Evolutionary conservation across 257 asterid species (phyloP).

Genomic region (Solanum megistacrolobum): DNA sequence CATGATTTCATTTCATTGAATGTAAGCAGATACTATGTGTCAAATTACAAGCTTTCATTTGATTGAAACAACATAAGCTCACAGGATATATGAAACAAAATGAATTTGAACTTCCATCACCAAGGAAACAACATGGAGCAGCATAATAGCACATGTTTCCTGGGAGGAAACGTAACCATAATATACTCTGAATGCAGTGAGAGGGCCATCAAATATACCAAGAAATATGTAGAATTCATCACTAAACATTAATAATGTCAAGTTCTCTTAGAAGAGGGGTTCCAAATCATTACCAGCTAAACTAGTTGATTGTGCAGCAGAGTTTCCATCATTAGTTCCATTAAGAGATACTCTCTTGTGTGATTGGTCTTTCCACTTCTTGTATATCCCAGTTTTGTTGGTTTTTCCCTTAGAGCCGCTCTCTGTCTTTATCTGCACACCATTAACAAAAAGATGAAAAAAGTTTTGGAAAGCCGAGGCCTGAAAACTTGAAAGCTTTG

Average conservation of each 20-base stretch:
- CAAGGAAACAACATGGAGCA: not conserved
- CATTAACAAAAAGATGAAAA: constrained; percentile 1
- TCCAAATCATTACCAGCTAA: constrained; percentile 41
- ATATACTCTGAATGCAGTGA: not conserved
- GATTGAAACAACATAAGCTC: not conserved
- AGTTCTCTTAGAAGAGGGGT: not conserved
- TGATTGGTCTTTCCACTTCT: constrained; percentile 67
- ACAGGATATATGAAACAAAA: not conserved
- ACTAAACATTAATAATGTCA: not conserved
- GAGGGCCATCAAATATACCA: not conserved
- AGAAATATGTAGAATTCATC: not conserved
- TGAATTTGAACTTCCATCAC: not conserved
- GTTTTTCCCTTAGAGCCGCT: constrained; percentile 63
- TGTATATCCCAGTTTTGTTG: constrained; percentile 71
- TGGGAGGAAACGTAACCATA: not conserved
- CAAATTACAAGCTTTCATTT: not conserved
- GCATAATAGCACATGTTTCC: not conserved
- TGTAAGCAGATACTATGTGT: not conserved
- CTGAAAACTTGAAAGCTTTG: not conserved
- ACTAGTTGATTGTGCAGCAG: constrained; percentile 35
- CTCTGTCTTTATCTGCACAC: constrained; percentile 73
- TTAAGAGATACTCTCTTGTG: constrained; percentile 52
- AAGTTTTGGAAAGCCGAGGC: not conserved
- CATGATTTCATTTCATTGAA: not conserved
- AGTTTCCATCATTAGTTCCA: constrained; percentile 32